Base-by-base conservation (phyloP, 75 land plant genomes). In the Cryptomeria japonica region DNA sequence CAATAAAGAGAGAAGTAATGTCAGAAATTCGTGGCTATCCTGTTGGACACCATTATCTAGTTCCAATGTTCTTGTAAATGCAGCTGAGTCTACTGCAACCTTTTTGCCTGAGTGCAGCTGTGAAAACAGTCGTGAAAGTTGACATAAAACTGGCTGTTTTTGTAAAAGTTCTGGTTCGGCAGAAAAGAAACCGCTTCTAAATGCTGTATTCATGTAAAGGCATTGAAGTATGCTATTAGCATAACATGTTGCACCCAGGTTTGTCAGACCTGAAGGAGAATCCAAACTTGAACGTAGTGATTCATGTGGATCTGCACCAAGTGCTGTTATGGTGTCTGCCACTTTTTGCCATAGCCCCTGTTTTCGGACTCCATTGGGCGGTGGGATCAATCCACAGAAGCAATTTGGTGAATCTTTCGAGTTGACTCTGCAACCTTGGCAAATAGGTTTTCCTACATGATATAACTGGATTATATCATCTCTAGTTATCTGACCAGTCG, bases 141-240 rank as follows among this genome's bases (percentile, higher is more conserved):
- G 94, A 87, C 94, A 87, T 79, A 98, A 86, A 37, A 98, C 99
- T 38, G 97, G 93, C 68, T 97, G 90, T 34, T 91, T 83, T 78
- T 90, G 88, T 86, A 98, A 89, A 83, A 97, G 84, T 15, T 94
- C 99, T 31, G 90, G 89, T 88, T 97, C 99, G 56, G 96, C 93
- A 80, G 95, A 91, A 90, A 97, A 96, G 76, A 98, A 86, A 56
- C 99, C 95, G 41, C 82, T 87, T 15, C 97, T 86, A 84, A 98
- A 98, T 46, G 95, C 85, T 78, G 88, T 91, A 87, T 95, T 96
- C 99, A 97, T 97, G 86, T 94, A 98, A 58, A 98, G 91, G 86
- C 95, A 98, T 83, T 98, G 99, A 73, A 98, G 92, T 75, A 98
- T 98, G 91, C 99, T 97, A 75, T 98, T 98, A n/a, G 97, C 99